Evolutionary conservation across 352 stramenopile genomes (phyloP).

Genomic region (Thraustotheca clavata): DNA sequence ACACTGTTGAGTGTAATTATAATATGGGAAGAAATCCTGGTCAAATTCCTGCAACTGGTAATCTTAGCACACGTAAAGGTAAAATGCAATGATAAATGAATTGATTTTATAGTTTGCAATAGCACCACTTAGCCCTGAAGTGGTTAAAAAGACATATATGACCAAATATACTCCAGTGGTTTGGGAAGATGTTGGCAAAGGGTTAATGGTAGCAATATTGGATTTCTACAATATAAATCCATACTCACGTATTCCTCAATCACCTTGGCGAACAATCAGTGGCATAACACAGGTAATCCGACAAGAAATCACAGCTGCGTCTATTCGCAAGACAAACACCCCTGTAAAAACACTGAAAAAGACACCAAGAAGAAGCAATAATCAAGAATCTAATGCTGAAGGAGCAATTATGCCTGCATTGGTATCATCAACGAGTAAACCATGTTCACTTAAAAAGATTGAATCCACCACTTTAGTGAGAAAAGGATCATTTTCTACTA

Average conservation of each 20-base stretch:
- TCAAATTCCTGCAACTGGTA: conserved; percentile 24
- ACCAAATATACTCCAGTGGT: conserved; percentile 52
- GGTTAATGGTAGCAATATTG: conserved; percentile 43
- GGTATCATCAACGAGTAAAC: too few relatives aligned
- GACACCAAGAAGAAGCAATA: not conserved
- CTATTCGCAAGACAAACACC: not conserved
- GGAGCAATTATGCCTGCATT: not conserved
- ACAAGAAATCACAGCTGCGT: not conserved
- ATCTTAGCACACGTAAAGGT: conserved; percentile 11
- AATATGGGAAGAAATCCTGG: conserved; percentile 49
- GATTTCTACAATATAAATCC: conserved; percentile 26
- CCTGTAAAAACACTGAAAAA: not conserved
- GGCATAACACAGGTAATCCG: conserved; percentile 8
- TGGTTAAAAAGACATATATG: not conserved
- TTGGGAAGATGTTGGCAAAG: conserved; percentile 63
- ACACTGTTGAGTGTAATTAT: conserved; percentile 92
- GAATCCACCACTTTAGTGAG: too few relatives aligned
- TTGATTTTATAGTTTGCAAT: not conserved
- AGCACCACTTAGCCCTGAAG: conserved; percentile 18
- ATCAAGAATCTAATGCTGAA: not conserved
- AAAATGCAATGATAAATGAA: conserved; percentile 20
- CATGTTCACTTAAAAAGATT: too few relatives aligned
- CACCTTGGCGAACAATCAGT: not conserved
- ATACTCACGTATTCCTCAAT: conserved; percentile 15
- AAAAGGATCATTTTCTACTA: too few relatives aligned